Base-by-base conservation (phyloP, 208 protist species). In the Leishmania amazonensis region DNA sequence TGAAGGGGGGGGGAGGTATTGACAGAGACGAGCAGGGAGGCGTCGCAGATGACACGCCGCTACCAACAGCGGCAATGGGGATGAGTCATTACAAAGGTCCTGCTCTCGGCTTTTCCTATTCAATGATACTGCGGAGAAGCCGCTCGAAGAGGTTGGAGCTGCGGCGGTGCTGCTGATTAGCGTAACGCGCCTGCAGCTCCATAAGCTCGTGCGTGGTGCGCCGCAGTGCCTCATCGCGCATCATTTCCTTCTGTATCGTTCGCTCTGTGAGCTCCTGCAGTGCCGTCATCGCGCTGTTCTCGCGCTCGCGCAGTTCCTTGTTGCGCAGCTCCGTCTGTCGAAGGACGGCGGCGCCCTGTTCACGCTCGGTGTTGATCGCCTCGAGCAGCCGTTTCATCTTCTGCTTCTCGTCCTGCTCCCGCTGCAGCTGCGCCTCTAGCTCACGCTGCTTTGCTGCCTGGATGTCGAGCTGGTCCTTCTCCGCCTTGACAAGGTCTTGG, bases 151-250 rank as follows among this genome's bases (percentile, higher is more conserved):
- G 70, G 40, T 89, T 87, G 42, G 76, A 51, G 28, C 78, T 73
- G 54, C 81, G 76, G 75, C 88, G 88, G 21, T 80, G 31, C 75
- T 94, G 81, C 82, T 75, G 68, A n/a, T 86, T 79, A 9, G 89
- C 87, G 64, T 91, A 72, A n/a, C 83, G 77, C 3, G 87, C 88
- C 81, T 95, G 89, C 73, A 81, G 60, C 47, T 95, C 89, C 89
- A 95, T 92, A 35, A 97, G 80, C 76, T 93, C 88, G 6, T 86
- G 84, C 57, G 91, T 92, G 4, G 87, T 85, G 42, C 83, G 83
- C 31, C 91, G 90, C 31, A 93, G 84, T 19, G 87, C 83, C 80
- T 97, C 91, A 79, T 97, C 91, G 45, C 94, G 82, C 6, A 89
- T 75, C 71, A 85, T 83, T 70, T 95, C 91, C 76, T 90, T 89